These are phyloP conservation scores for Tetraselmis chui DNA, from an alignment of 139 green algal genomes.

Conservation along the genomic window DNA sequence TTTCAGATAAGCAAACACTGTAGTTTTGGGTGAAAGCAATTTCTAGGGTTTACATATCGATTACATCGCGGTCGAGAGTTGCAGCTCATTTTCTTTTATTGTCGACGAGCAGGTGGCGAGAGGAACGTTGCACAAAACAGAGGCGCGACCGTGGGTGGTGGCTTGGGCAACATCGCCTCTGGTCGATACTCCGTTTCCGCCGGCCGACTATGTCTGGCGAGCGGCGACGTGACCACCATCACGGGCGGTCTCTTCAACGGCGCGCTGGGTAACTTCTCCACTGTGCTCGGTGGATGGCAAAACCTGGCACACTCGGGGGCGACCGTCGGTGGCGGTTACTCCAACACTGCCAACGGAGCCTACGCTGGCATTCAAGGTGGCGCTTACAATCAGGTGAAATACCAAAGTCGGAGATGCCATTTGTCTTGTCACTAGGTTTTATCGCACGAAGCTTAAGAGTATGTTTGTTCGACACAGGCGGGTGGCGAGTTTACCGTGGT, in stretches of 20 bases:
- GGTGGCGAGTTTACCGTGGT: neutral
- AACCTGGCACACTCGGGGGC: neutral
- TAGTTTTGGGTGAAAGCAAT: too few relatives aligned
- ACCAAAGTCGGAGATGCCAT: too few relatives aligned
- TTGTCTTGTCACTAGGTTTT: too few relatives aligned
- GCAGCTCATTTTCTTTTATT: too few relatives aligned
- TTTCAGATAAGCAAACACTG: too few relatives aligned
- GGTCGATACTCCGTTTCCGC: neutral
- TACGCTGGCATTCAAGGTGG: neutral
- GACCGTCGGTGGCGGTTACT: neutral
- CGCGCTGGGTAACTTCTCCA: neutral
- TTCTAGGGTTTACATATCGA: too few relatives aligned
- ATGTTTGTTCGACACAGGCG: too few relatives aligned
- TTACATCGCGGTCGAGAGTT: too few relatives aligned
- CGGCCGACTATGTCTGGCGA: neutral
- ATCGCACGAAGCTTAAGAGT: too few relatives aligned
- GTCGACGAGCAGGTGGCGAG: neutral
- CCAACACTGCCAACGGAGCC: neutral
- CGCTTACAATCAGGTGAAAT: neutral
- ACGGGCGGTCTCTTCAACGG: neutral
- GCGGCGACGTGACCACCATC: neutral
- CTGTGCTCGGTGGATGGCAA: neutral
- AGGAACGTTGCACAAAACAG: neutral
- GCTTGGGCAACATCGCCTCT: neutral
- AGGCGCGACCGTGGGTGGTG: neutral